phyloP scores from a whole-genome alignment of 768 basidiomycete genomes.

The Tylopilus intermedius region DNA sequence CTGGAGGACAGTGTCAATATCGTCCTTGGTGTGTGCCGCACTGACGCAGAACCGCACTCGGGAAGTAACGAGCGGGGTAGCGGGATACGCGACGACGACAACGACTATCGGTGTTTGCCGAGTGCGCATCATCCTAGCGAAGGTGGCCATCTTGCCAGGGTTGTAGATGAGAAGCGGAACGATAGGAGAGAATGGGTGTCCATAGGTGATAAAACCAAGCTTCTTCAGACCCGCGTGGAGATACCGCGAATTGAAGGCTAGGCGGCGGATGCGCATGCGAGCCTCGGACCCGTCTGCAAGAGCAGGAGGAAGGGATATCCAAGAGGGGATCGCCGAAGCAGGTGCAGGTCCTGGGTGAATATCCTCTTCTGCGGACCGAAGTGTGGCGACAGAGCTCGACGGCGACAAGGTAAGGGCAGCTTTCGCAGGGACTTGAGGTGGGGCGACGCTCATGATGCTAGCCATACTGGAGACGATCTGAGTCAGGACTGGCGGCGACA shows the following conservation, averaged over 20 bases:
- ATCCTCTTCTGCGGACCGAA: slow-evolving; percentile 38
- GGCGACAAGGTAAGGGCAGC: slow-evolving; percentile 24
- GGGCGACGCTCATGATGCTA: slow-evolving; percentile 86
- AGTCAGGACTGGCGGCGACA: slow-evolving; percentile 85
- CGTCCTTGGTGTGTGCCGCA: slow-evolving; percentile 94
- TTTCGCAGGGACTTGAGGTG: slow-evolving; percentile 32
- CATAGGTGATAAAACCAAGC: slow-evolving; percentile 96
- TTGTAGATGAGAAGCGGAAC: slow-evolving; percentile 90
- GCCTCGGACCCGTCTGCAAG: slow-evolving; percentile 86
- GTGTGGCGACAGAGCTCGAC: slow-evolving; percentile 26
- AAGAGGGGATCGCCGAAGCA: slow-evolving; percentile 58
- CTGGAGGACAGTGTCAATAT: slow-evolving; percentile 78
- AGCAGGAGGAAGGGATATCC: slow-evolving; percentile 69
- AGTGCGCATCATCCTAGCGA: slow-evolving; percentile 81
- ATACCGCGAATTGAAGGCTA: slow-evolving; percentile 95
- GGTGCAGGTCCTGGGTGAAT: slow-evolving; percentile 68
- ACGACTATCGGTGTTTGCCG: slow-evolving; percentile 77
- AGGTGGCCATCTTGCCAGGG: slow-evolving; percentile 89
- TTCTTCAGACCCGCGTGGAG: slow-evolving; percentile 80
- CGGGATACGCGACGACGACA: slow-evolving; percentile 88
- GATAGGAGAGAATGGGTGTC: slow-evolving; percentile 86
- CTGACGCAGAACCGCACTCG: slow-evolving; percentile 93
- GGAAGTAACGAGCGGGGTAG: slow-evolving; percentile 82
- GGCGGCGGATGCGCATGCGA: slow-evolving; percentile 68
- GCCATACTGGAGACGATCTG: slow-evolving; percentile 92